Base-by-base conservation (phyloP, 1,139 yeast species). In the Magnusiomyces tetraspermus region DNA sequence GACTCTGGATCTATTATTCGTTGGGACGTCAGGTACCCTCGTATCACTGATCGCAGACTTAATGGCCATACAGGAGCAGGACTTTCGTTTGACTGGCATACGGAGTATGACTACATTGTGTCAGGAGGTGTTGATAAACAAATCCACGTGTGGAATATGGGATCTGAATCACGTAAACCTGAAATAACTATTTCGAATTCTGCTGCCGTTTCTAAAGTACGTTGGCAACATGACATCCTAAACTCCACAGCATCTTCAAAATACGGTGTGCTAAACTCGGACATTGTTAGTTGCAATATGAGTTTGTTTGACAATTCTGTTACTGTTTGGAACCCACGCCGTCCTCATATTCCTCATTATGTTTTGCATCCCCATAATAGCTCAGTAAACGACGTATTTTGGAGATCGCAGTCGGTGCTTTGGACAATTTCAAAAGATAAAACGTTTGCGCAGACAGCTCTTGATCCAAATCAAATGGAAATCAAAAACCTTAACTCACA, bases 1-100 rank as follows among this genome's bases (percentile, higher is more conserved):
- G 98, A 94, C 64, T 82, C 90, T 1, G 99, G 99, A 3, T 79
- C 88, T 1, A 75, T 92, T 42, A 82, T 86, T 61, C 82, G 85
- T 59, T 90, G 88, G 80, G 99, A 92, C 67, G 61, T 87, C 19
- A 75, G 98, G 52, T 76, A 75, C 52, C 65, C 71, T 4, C 56
- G 58, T 11, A 46, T 51, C 17, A 63, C 65, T 15, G 97, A 89
- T 59, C 73, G 82, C 49, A 81, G 85, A 56, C 77, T 94, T 67
- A 87, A 85, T 61, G 94, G 96, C 2, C 98, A 92, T 66, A 79
- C 92, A 1, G 96, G 96, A 0, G 95, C 96, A 1, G 97, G 96
- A 0, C 72, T 90, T 22, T 80, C 95, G 1, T 69, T 92, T 10
- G 89, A 87, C 63, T 89, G 96, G 80, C 96, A 90, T 63, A 95